Evolutionary conservation across 208 protist species (phyloP).

Genomic region (Trypanosoma platydactyli): DNA sequence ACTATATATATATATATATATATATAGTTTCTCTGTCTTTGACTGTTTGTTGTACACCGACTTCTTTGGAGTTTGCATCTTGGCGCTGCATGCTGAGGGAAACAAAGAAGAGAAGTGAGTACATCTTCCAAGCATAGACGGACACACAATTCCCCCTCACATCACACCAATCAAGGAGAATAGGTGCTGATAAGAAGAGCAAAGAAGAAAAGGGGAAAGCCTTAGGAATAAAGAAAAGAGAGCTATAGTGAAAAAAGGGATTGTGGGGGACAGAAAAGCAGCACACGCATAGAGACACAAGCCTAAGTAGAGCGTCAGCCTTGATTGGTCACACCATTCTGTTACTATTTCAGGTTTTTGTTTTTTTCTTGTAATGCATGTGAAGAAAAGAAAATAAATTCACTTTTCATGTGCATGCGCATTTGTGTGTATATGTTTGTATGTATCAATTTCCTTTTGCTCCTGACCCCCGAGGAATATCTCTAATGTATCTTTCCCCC

Average conservation of each 20-base stretch:
- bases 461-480: not conserved
- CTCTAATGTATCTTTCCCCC: not conserved
- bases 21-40: not conserved
- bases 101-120: too few species aligned
- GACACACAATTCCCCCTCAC: too few species aligned
- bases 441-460: not conserved
- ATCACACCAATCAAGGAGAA: slow-evolving; percentile 6
- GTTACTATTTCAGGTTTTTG: not conserved
- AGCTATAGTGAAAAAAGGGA: slow-evolving; percentile 18
- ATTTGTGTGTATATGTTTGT: not conserved
- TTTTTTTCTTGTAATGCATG: not conserved
- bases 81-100: too few species aligned
- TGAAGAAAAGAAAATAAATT: slow-evolving; percentile 7
- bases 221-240: not conserved
- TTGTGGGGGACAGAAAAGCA: not conserved
- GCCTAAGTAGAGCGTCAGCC: too few species aligned
- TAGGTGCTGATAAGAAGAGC: slow-evolving; percentile 14
- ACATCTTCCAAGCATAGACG: too few species aligned
- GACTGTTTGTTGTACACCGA: not conserved
- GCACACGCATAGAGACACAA: not conserved
- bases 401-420: not conserved
- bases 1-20: not conserved
- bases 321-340: too few species aligned
- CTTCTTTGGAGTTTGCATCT: too few species aligned
- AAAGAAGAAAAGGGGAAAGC: not conserved